These are phyloP conservation scores for Neurospora sp. DNA, from an alignment of 495 filamentous ascomycete species.

Conservation along the genomic window DNA sequence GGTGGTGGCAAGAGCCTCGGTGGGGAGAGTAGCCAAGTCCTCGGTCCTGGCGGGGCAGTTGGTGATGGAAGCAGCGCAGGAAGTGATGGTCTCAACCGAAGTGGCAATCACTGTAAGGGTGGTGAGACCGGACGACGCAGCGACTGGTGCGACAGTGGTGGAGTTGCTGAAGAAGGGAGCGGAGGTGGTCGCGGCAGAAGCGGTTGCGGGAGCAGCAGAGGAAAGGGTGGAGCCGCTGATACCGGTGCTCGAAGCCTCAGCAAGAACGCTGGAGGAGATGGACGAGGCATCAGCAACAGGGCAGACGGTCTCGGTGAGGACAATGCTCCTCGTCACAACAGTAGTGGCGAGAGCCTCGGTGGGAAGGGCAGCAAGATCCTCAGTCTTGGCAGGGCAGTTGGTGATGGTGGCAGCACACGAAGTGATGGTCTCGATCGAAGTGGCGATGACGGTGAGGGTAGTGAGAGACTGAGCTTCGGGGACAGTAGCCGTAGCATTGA, in stretches of 20 bases:
- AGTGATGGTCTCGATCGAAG: slow-evolving; percentile 49
- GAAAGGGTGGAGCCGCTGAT: neutral
- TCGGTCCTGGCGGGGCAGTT: slow-evolving; percentile 47
- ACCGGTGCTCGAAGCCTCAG: slow-evolving; percentile 23
- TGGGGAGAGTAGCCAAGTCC: slow-evolving; percentile 19
- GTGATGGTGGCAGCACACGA: slow-evolving; percentile 52
- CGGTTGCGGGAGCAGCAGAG: neutral
- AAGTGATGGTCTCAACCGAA: slow-evolving; percentile 48
- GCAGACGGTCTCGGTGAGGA: slow-evolving; percentile 19
- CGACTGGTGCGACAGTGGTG: neutral
- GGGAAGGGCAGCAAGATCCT: slow-evolving; percentile 20
- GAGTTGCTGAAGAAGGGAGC: slow-evolving; percentile 4
- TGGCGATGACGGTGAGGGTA: slow-evolving; percentile 40
- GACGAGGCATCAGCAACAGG: slow-evolving; percentile 31
- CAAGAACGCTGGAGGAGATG: slow-evolving; percentile 30
- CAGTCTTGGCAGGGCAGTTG: slow-evolving; percentile 46
- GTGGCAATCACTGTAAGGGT: slow-evolving; percentile 46
- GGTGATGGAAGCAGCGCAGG: slow-evolving; percentile 51
- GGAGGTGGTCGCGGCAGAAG: slow-evolving; percentile 5
- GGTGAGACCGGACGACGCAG: slow-evolving; percentile 17
- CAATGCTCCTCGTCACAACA: too few species aligned
- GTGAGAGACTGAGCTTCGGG: slow-evolving; percentile 3
- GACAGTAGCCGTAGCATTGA: neutral
- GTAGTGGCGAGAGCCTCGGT: slow-evolving; percentile 21
- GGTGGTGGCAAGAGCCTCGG: slow-evolving; percentile 21